Conservation (phyloP, 495 filamentous ascomycete genomes). For the Bacidia gigantensis region DNA sequence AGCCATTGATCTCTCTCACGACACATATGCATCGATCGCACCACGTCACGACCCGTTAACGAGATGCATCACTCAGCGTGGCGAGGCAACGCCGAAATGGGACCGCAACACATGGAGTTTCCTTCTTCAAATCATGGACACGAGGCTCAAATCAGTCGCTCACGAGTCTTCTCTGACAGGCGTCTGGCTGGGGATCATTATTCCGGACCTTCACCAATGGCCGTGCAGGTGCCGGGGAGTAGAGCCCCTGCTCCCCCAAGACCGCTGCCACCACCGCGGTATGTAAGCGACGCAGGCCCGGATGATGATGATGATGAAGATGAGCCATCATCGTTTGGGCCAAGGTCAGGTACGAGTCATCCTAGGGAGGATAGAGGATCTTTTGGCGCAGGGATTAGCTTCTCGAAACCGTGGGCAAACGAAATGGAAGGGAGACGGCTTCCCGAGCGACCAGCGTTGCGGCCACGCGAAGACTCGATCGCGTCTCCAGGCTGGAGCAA, state of each 20-base stretch:
- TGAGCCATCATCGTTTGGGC: conserved; percentile 48
- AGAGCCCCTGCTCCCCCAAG: conserved; percentile 37
- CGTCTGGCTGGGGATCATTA: conserved; percentile 22
- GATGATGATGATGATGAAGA: conserved; percentile 47
- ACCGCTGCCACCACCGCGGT: conserved; percentile 47
- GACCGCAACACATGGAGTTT: conserved; percentile 37
- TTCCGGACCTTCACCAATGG: conserved; percentile 30
- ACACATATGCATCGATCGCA: not conserved
- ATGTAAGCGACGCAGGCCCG: conserved; percentile 38
- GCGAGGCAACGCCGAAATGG: conserved; percentile 34
- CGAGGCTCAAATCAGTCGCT: conserved; percentile 32
- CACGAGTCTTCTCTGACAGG: conserved; percentile 10
- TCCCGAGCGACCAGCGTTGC: conserved; percentile 19
- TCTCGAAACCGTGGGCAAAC: conserved; percentile 33
- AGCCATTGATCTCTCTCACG: conserved; percentile 12
- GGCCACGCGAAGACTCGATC: conserved; percentile 23
- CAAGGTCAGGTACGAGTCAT: conserved; percentile 17
- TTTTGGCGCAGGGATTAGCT: conserved; percentile 40
- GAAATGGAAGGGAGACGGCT: conserved; percentile 13
- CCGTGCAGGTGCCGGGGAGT: conserved; percentile 36
- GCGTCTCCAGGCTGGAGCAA: conserved; percentile 19
- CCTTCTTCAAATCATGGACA: conserved; percentile 41
- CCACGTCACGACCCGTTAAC: conserved; percentile 15
- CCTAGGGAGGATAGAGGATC: conserved; percentile 26
- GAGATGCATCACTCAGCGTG: conserved; percentile 23